Percentiles rank a stretch among this genome's conserved stretches.
Conservation (phyloP, 208 protist species). For the Acanthamoeba royreba region DNA sequence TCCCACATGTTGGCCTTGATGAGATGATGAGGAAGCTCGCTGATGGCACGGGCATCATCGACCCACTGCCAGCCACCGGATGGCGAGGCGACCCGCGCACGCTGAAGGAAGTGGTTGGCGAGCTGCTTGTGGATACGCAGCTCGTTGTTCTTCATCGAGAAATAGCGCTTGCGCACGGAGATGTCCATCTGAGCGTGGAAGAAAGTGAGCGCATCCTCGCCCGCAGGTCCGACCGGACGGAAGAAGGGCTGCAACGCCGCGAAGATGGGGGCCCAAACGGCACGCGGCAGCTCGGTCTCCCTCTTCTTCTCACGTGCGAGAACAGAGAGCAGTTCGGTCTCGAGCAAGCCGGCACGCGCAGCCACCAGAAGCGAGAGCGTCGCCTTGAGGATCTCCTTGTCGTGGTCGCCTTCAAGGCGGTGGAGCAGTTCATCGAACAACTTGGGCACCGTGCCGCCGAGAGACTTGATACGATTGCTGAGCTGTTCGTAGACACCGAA, state of each 20-base stretch:
- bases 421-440: slow-evolving; percentile 63
- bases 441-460: slow-evolving; percentile 51
- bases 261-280: slow-evolving; percentile 49
- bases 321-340: slow-evolving; percentile 10
- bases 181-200: slow-evolving; percentile 60
- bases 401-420: slow-evolving; percentile 59
- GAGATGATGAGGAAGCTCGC: slow-evolving; percentile 65
- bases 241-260: slow-evolving; percentile 51
- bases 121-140: slow-evolving; percentile 52
- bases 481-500: slow-evolving; percentile 70
- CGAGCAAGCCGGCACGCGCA: background rate
- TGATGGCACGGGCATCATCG: background rate
- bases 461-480: slow-evolving; percentile 57
- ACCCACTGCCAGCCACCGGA: background rate
- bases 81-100: background rate
- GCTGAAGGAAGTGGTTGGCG: slow-evolving; percentile 29
- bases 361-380: background rate
- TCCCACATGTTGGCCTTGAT: slow-evolving; percentile 19
- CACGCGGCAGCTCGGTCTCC: slow-evolving; percentile 27
- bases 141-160: background rate
- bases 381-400: slow-evolving; percentile 46
- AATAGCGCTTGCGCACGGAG: slow-evolving; percentile 57
- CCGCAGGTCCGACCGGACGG: background rate
- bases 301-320: slow-evolving; percentile 18
- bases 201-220: slow-evolving; percentile 36